These are phyloP conservation scores for Sporothrix humicola DNA, from an alignment of 2,329 filamentous ascomycete genomes.

Conservation along the genomic window DNA sequence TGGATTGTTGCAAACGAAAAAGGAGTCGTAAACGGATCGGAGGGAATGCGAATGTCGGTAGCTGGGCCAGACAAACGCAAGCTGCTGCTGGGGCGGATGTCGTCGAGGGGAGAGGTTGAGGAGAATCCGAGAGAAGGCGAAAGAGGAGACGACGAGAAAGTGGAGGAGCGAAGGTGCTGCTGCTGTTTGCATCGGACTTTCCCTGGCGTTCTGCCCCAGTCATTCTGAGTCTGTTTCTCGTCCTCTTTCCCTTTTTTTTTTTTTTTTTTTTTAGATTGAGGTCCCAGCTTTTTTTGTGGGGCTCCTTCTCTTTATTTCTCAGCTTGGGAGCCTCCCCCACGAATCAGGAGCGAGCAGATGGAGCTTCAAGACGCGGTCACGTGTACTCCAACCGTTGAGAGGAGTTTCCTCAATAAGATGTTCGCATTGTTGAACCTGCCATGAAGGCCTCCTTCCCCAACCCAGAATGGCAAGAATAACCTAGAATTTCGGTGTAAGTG, in stretches of 20 bases:
- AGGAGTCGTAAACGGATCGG: background rate
- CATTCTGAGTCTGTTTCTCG: background rate
- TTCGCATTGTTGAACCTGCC: background rate
- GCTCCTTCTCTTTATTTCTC: conserved; percentile 12
- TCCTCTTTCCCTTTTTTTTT: background rate
- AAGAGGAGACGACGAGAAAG: conserved; percentile 25
- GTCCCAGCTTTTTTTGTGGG: conserved; percentile 23
- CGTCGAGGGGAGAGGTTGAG: conserved; percentile 24
- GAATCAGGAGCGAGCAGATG: conserved; percentile 18
- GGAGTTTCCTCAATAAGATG: background rate
- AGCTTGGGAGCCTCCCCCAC: conserved; percentile 10
- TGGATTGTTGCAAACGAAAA: conserved; percentile 5
- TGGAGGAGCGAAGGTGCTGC: conserved; percentile 29
- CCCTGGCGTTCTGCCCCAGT: conserved; percentile 4
- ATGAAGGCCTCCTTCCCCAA: background rate
- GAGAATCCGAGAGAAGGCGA: conserved; percentile 25
- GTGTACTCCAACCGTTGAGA: background rate
- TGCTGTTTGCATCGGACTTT: conserved; percentile 28
- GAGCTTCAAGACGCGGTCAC: conserved; percentile 7
- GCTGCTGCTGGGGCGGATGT: conserved; percentile 24
- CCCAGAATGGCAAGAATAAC: conserved; percentile 3
- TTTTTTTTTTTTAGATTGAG: background rate
- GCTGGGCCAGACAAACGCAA: conserved; percentile 26
- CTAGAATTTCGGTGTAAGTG: background rate
- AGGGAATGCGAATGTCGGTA: conserved; percentile 14